Evolutionary conservation across 331 rosid species (phyloP), one percentile per base, ranked within the genome.

Genomic region (Stylosanthes scabra): DNA sequence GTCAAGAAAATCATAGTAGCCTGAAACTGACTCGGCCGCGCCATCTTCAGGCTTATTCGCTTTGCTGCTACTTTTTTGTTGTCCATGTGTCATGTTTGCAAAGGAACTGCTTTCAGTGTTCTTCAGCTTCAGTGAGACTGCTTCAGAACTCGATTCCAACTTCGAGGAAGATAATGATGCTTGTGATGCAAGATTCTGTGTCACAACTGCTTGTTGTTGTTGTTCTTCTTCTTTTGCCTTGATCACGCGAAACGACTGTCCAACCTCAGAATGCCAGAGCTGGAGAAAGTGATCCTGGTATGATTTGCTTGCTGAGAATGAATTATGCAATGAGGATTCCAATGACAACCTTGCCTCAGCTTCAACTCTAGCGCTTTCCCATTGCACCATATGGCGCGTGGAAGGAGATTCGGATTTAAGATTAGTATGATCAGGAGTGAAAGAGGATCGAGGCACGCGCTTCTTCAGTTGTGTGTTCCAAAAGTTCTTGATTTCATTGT

Each of bases 381-480:
- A 77, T 63, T 84, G 78, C 13, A 59, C 71, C 78, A 64, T 78
- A 59, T 84, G 81, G 39, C 70, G 74, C 2, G 61, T 70, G 0
- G 78, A 45, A 15, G 83, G 65, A 29, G 81, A 80, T 31, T 79
- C 82, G 0, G 80, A 51, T 70, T 78, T 74, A 3, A 14, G 55
- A 44, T 6, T 69, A 25, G 46, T 64, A 6, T 47, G 78, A 62
- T 70, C 71, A 25, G 64, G 46, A 44, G 66, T 37, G 63, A 56
- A 64, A 41, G 81, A 59, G 57, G 68, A 28, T n/a, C 0, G 63
- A 81, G 46, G 29, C 47, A 66, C 7, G 1, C 83, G 83, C 81
- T 81, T 84, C 76, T 74, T 81, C 34, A 84, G 60, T 65, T 84
- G 81, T 0, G 88, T 78, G 79, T 84, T 84, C 88, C 85, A 84